Conservation (phyloP, 192 early-diverging fungal species). For the Linnemannia exigua region DNA sequence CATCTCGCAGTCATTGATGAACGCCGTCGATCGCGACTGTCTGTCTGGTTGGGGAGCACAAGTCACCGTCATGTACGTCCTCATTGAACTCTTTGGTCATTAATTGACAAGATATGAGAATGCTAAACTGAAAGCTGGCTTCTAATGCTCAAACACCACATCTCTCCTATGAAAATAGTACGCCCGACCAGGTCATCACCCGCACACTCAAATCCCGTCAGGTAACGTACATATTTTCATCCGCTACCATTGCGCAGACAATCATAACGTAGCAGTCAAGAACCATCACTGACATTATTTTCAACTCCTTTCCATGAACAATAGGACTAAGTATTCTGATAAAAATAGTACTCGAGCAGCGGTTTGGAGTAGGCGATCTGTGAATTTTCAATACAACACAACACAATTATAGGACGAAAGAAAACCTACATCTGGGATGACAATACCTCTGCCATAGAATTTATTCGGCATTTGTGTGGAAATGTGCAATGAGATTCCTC, state of each 20-base stretch:
- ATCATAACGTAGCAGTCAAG: neutral
- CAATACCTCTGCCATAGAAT: neutral
- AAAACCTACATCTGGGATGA: neutral
- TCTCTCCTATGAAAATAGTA: conserved; percentile 57
- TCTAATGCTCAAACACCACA: neutral
- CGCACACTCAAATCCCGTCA: conserved; percentile 86
- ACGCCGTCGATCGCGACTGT: conserved; percentile 95
- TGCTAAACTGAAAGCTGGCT: neutral
- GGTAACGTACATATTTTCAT: conserved; percentile 30
- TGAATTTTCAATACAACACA: neutral
- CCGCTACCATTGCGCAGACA: too few relatives aligned
- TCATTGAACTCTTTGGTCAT: neutral
- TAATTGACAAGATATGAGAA: neutral
- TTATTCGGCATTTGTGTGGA: neutral
- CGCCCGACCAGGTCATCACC: conserved; percentile 87
- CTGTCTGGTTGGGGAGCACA: conserved; percentile 97
- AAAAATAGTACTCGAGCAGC: too few relatives aligned
- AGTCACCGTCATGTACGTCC: conserved; percentile 88
- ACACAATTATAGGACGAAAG: neutral
- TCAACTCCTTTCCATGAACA: neutral
- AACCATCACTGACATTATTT: neutral
- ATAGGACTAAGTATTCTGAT: conserved; percentile 7
- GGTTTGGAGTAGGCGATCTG: neutral
- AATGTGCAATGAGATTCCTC: neutral
- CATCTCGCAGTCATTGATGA: conserved; percentile 94